phyloP scores from a whole-genome alignment of 495 filamentous ascomycete species.

The Letharia columbiana region DNA sequence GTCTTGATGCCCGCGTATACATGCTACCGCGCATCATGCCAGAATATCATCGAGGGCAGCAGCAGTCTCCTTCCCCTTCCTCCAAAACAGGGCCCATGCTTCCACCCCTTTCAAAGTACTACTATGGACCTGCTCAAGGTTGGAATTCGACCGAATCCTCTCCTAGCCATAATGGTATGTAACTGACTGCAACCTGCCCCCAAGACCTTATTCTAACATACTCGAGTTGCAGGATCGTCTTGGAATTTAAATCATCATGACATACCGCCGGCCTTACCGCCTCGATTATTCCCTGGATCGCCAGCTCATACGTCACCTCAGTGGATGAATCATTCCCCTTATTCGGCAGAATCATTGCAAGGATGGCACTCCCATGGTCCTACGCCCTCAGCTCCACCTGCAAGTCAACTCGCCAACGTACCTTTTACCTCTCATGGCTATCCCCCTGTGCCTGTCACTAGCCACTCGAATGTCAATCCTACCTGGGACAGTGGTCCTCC shows the following conservation, averaged over 20 bases:
- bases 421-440: slow-evolving; percentile 37
- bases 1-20: background rate
- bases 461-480: slow-evolving; percentile 19
- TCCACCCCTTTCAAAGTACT: slow-evolving; percentile 23
- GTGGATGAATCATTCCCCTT: slow-evolving; percentile 19
- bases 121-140: slow-evolving; percentile 20
- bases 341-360: slow-evolving; percentile 14
- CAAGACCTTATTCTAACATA: slow-evolving; percentile 2
- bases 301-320: slow-evolving; percentile 18
- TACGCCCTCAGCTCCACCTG: slow-evolving; percentile 26
- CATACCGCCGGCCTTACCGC: slow-evolving; percentile 6
- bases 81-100: slow-evolving; percentile 19
- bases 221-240: slow-evolving; percentile 14
- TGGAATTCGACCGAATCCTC: slow-evolving; percentile 21
- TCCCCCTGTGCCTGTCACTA: slow-evolving; percentile 31
- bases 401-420: slow-evolving; percentile 17
- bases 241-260: slow-evolving; percentile 18
- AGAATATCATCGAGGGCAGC: slow-evolving; percentile 14
- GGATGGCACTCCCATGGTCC: slow-evolving; percentile 23
- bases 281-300: slow-evolving; percentile 17
- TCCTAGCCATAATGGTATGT: slow-evolving; percentile 23
- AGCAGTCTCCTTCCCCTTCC: slow-evolving; percentile 15
- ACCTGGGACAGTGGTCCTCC: slow-evolving; percentile 27
- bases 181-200: background rate
- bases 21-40: slow-evolving; percentile 10